Evolutionary conservation across 2,329 filamentous ascomycete genomes (phyloP).

Genomic region (Coleophoma crateriformis): DNA sequence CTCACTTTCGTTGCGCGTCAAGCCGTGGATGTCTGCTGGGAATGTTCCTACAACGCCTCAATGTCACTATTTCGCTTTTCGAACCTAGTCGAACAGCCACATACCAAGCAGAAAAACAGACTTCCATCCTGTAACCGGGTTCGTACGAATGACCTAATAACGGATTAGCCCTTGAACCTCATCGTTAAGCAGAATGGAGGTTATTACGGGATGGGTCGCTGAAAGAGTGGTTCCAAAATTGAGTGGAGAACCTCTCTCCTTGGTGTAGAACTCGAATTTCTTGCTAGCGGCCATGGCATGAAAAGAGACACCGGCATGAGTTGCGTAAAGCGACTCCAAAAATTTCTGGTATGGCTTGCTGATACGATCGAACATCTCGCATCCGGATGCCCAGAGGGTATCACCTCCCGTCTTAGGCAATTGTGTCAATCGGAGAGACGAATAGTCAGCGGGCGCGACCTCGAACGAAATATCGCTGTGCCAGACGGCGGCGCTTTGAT

Average conservation of each 20-base stretch:
- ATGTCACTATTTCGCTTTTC: constrained; percentile 10
- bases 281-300: constrained; percentile 37
- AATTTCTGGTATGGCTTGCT: constrained; percentile 50
- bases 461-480: constrained; percentile 60
- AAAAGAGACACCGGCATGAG: constrained; percentile 44
- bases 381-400: constrained; percentile 62
- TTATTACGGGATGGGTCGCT: constrained; percentile 39
- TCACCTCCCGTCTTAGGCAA: constrained; percentile 24
- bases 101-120: constrained; percentile 41
- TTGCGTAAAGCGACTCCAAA: constrained; percentile 53
- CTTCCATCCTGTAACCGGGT: constrained; percentile 53
- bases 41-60: too few relatives aligned
- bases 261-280: constrained; percentile 38
- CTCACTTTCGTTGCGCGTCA: constrained; percentile 41
- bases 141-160: constrained; percentile 39
- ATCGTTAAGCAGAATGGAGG: too few relatives aligned
- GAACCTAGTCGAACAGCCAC: constrained; percentile 43
- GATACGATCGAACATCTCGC: constrained; percentile 61
- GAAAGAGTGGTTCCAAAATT: constrained; percentile 42
- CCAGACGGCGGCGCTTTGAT: constrained; percentile 41
- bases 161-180: too few relatives aligned
- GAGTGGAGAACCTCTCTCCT: constrained; percentile 41
- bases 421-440: constrained; percentile 19
- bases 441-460: constrained; percentile 54
- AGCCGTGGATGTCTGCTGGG: constrained; percentile 26